These are phyloP conservation scores for Poa annua DNA, from an alignment of 176 grass and related monocot species.

Conservation along the genomic window DNA sequence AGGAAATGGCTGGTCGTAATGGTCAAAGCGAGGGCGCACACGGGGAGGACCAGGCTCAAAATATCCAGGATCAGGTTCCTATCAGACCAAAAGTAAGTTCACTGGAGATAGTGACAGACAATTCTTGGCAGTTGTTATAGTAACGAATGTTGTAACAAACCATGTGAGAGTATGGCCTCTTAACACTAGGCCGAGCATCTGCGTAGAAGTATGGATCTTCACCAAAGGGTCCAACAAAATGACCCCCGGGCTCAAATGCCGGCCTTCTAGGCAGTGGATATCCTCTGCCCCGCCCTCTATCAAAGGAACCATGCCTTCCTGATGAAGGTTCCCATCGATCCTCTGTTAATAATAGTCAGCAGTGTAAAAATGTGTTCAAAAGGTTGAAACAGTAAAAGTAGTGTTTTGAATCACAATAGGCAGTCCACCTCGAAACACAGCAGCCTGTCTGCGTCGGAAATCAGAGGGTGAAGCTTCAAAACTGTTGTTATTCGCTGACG, in stretches of 20 bases:
- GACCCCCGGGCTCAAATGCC: constrained; percentile 42
- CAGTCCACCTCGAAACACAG: constrained; percentile 45
- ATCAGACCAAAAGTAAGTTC: constrained; percentile 24
- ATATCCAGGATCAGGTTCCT: constrained; percentile 56
- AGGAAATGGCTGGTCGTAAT: constrained; percentile 40
- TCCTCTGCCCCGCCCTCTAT: constrained; percentile 35
- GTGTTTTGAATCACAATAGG: neutral
- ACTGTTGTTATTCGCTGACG: constrained; percentile 32
- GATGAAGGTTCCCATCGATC: constrained; percentile 43
- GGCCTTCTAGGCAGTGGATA: constrained; percentile 49
- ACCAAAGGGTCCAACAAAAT: constrained; percentile 48
- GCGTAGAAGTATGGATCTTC: constrained; percentile 51
- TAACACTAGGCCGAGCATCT: constrained; percentile 42
- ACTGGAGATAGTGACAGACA: neutral
- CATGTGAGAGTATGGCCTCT: constrained; percentile 52
- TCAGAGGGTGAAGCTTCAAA: constrained; percentile 39
- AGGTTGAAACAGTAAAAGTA: constrained; percentile 17
- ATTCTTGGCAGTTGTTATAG: neutral
- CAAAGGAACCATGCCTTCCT: constrained; percentile 49
- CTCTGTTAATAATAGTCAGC: constrained; percentile 11
- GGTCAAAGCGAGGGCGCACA: constrained; percentile 54
- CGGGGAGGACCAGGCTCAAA: constrained; percentile 40
- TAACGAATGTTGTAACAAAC: constrained; percentile 32
- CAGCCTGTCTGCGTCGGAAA: constrained; percentile 42
- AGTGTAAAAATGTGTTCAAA: neutral